Base-by-base conservation (phyloP, 2,329 filamentous ascomycete genomes). In the Aspergillus spinulosporus region DNA sequence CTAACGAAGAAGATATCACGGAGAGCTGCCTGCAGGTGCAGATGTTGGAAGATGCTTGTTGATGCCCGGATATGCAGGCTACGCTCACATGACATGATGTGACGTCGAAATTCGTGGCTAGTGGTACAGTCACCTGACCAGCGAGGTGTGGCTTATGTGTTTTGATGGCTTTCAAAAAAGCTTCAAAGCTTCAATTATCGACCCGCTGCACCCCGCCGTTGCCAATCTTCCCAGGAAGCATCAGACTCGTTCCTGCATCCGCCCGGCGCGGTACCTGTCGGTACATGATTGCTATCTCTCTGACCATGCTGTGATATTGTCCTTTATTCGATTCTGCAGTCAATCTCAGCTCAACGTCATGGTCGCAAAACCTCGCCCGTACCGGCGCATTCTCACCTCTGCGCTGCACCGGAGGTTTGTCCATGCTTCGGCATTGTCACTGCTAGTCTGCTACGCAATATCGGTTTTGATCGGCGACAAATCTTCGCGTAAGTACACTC, bases 321-420 rank as follows among this genome's bases (percentile, higher is more conserved):
- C 36, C 28, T 48, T 26, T 14, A 40, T 57, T 59, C 62, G 61
- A 64, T 61, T 46, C 49, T 48, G 56, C 59, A 60, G 63, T 67
- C 62, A 60, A 57, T 62, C 46, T 61, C 54, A 45, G 57, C 61
- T 62, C 62, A 61, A 46, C 66, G 71, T 58, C 60, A 76, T 76
- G 74, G 73, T 72, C 59, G 59, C 68, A 54, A 65, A 64, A 66
- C 74, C 73, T 59, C 71, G 76, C 63, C 76, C 74, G 40, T 96
- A 96, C 76, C 88, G 91, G 80, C 90, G 96, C 77, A 95, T 95
- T 73, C 78, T 97, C 64, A 95, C 93, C 59, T 92, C 93, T 49
- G 87, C 89, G 51, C 80, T 97, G 62, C 93, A 97, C 74, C 83
- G 89, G 67, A 85, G 92, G 67, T 97, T 97, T 75, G 88, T 88